Evolutionary conservation across 2,329 filamentous ascomycete species (phyloP), one percentile per base, ranked within the genome.

Genomic region (Verticillium tricorpus): DNA sequence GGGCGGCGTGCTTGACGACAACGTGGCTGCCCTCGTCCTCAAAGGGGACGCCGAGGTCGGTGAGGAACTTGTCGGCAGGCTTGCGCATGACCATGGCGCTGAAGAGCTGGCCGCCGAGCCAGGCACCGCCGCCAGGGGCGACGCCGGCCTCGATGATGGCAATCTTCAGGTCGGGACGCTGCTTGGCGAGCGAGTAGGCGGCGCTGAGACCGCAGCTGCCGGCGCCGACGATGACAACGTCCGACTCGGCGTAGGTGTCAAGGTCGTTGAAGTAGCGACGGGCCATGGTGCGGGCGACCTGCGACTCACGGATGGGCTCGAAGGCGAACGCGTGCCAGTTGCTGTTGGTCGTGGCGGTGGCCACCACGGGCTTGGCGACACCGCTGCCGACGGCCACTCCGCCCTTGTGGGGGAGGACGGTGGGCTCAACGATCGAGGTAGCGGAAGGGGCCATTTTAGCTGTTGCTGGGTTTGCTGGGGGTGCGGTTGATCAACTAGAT

Each of bases 51-150:
- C 90, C 92, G 17, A 96, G 77, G 70, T 96, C 92, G 52, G 84
- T 81, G 62, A 97, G 81, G 81, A 97, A 97, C 61, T 85, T 85
- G 72, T 97, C 90, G 60, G 93, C 93, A 14, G 93, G 92, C 82
- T 95, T 96, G 70, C 93, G 90, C 89, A 97, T 93, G 57, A 97
- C 85, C 93, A 97, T 97, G 72, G 93, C 93, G 64, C 88, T 91
- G 86, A 97, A 97, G 62, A 97, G 90, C 81, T 97, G 93, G 19
- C 93, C 93, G 62, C 93, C 93, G 56, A 97, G 87, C 93, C 93
- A 97, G 64, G 92, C 93, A 70, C 93, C 93, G 66, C 93, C 93
- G 64, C 91, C 91, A 59, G 93, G 93, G 59, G 91, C 89, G 56
- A 97, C 93, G 57, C 89, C 89, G 52, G 93, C 91, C 80, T 97